Evolutionary conservation across 768 basidiomycete species (phyloP).

Genomic region (Lentinula detonsa): DNA sequence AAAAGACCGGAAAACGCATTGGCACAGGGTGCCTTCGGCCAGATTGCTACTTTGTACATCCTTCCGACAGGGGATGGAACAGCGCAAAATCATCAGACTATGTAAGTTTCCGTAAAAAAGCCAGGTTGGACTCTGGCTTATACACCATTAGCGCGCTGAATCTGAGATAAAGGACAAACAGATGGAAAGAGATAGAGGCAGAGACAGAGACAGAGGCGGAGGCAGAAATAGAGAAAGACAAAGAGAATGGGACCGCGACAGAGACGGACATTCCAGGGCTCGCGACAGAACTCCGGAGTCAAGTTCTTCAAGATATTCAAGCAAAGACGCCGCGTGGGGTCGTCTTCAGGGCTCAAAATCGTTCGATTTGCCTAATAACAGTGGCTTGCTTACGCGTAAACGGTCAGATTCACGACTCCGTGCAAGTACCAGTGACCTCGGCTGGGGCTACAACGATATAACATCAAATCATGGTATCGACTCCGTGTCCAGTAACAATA

Average conservation of each 20-base stretch:
- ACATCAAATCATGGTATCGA: background rate
- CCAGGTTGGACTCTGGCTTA: background rate
- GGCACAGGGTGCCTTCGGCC: background rate
- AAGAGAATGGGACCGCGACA: background rate
- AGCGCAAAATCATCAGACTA: background rate
- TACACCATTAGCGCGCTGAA: background rate
- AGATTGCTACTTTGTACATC: background rate
- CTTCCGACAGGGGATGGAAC: background rate
- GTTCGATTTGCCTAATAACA: background rate
- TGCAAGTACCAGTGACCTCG: background rate
- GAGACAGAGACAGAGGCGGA: background rate
- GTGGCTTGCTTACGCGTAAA: background rate
- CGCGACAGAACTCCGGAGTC: background rate
- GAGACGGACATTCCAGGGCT: background rate
- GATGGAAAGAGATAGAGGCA: background rate
- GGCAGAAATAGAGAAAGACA: background rate
- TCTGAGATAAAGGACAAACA: background rate
- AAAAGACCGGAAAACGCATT: background rate
- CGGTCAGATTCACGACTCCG: background rate
- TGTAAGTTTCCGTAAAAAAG: background rate
- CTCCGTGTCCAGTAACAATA: background rate
- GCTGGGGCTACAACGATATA: background rate
- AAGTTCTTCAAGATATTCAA: background rate
- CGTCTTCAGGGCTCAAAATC: background rate
- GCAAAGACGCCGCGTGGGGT: background rate